Conservation (phyloP, 2,329 filamentous ascomycete genomes). For the Daldinia eschscholtzii region DNA sequence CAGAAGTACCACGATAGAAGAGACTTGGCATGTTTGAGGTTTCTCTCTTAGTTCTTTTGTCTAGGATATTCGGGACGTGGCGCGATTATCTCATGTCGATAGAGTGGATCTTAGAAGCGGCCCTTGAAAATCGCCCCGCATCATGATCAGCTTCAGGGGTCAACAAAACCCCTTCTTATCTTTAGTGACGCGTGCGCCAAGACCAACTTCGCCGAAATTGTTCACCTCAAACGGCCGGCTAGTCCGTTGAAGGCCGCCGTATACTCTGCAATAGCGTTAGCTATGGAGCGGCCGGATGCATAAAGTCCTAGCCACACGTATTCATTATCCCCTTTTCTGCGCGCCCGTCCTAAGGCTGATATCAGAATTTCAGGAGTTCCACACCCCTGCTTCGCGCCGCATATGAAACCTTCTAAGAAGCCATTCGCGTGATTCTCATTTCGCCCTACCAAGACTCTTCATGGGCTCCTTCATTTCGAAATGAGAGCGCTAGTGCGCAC, state of each 20-base stretch:
- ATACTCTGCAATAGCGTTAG: neutral
- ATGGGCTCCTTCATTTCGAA: neutral
- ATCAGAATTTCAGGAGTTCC: constrained; percentile 2
- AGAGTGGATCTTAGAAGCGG: constrained; percentile 6
- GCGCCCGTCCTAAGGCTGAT: constrained; percentile 12
- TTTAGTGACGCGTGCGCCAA: constrained; percentile 18
- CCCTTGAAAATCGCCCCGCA: constrained; percentile 3
- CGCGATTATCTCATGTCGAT: constrained; percentile 10
- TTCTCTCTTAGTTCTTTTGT: constrained; percentile 3
- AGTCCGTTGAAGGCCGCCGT: neutral
- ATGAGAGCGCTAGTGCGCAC: neutral
- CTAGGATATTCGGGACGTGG: constrained; percentile 2
- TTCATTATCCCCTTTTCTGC: neutral
- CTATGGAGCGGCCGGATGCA: neutral
- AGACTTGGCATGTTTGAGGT: constrained; percentile 13
- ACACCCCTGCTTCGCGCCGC: constrained; percentile 12
- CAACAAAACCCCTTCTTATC: neutral
- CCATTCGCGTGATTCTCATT: constrained; percentile 17
- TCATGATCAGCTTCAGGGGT: constrained; percentile 21
- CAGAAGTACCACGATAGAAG: neutral
- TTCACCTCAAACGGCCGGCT: constrained; percentile 8
- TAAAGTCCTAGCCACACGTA: neutral
- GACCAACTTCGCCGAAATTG: constrained; percentile 18
- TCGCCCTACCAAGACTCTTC: neutral
- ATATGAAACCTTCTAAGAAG: constrained; percentile 15